Percentiles rank a stretch among this genome's conserved stretches.
These are phyloP conservation scores for Fusarium goolgardi DNA, from an alignment of 2,329 filamentous ascomycete species.

Conservation along the genomic window DNA sequence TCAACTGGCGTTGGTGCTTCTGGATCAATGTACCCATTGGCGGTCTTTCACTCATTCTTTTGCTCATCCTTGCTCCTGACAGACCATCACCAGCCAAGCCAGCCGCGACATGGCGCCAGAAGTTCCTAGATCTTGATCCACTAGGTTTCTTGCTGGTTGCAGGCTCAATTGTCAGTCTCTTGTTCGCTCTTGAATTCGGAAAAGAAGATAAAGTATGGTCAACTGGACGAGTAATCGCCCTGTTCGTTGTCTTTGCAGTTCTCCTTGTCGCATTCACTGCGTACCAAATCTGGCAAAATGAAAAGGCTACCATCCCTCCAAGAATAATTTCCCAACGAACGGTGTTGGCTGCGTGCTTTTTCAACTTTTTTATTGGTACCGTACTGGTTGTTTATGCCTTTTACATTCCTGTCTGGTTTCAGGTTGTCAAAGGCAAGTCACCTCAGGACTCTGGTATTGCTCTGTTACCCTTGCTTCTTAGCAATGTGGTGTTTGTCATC, in stretches of 20 bases:
- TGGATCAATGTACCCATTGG: slow-evolving; percentile 34
- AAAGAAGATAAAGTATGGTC: slow-evolving; percentile 15
- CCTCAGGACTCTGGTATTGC: slow-evolving; percentile 13
- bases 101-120: slow-evolving; percentile 13
- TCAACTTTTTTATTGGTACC: neutral
- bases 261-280: slow-evolving; percentile 3
- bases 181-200: slow-evolving; percentile 26
- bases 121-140: slow-evolving; percentile 21
- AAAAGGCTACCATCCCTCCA: slow-evolving; percentile 16
- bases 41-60: slow-evolving; percentile 5
- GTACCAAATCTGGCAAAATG: slow-evolving; percentile 18
- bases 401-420: slow-evolving; percentile 29
- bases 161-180: slow-evolving; percentile 10
- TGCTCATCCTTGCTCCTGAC: slow-evolving; percentile 6
- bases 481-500: slow-evolving; percentile 19
- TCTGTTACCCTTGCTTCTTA: slow-evolving; percentile 1
- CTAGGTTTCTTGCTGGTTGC: slow-evolving; percentile 16
- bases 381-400: slow-evolving; percentile 17
- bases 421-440: slow-evolving; percentile 19
- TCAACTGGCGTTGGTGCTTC: slow-evolving; percentile 34
- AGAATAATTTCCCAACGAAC: slow-evolving; percentile 15
- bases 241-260: slow-evolving; percentile 10
- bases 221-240: neutral
- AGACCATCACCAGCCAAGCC: slow-evolving; percentile 6
- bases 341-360: neutral